Percentiles rank a stretch among this genome's conserved stretches.
These are phyloP conservation scores for Berkeleyomyces rouxiae DNA, from an alignment of 2,329 filamentous ascomycete genomes.

Conservation along the genomic window DNA sequence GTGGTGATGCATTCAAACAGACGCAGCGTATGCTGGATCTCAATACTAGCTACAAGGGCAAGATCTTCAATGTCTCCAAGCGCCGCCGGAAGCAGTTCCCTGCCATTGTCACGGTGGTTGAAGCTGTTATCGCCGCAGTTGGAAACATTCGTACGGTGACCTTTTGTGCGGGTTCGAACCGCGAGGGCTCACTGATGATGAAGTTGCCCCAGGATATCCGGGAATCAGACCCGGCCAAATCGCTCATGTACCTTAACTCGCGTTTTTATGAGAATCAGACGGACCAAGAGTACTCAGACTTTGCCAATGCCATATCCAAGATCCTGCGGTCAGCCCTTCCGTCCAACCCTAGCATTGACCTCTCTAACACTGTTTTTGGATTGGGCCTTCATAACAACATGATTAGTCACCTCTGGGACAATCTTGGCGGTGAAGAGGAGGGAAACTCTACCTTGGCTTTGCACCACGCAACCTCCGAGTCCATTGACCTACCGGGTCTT, in stretches of 20 bases:
- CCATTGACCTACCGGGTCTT: slow-evolving; percentile 54
- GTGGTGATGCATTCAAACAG: slow-evolving; percentile 41
- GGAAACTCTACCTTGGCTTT: slow-evolving; percentile 51
- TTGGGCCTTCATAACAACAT: slow-evolving; percentile 30
- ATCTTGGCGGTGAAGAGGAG: slow-evolving; percentile 31
- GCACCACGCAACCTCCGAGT: slow-evolving; percentile 52
- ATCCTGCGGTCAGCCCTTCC: slow-evolving; percentile 29
- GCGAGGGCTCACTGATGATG: slow-evolving; percentile 68
- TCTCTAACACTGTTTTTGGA: slow-evolving; percentile 26
- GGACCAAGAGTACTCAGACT: slow-evolving; percentile 17
- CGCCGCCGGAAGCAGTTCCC: slow-evolving; percentile 67
- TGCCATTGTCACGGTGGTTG: slow-evolving; percentile 66
- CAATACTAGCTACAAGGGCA: slow-evolving; percentile 33
- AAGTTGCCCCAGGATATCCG: slow-evolving; percentile 43
- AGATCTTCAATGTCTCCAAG: slow-evolving; percentile 64
- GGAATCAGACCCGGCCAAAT: slow-evolving; percentile 45
- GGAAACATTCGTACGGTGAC: slow-evolving; percentile 56
- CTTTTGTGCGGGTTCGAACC: slow-evolving; percentile 77
- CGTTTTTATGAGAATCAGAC: background rate
- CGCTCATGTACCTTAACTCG: slow-evolving; percentile 19
- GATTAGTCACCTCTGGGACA: slow-evolving; percentile 33
- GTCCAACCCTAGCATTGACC: slow-evolving; percentile 17
- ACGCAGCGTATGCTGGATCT: slow-evolving; percentile 33
- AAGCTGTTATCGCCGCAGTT: slow-evolving; percentile 52
- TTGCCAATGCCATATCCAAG: slow-evolving; percentile 24